A percentile compares a stretch with the other conserved stretches of the same genome.
Conservation (phyloP, 2,329 filamentous ascomycete genomes). For the Aspergillus neoniger region DNA sequence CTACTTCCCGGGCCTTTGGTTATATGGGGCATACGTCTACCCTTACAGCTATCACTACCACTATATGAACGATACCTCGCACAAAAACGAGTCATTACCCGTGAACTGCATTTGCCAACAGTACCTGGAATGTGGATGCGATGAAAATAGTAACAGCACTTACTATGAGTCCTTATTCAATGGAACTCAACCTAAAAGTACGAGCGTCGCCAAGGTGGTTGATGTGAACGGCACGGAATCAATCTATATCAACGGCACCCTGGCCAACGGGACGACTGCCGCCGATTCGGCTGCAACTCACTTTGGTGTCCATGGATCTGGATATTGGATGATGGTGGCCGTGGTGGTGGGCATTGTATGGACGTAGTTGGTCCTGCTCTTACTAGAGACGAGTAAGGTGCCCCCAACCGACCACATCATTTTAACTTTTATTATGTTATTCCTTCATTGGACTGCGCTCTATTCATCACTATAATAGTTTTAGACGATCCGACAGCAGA, state of each 20-base stretch:
- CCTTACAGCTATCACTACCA: slow-evolving; percentile 52
- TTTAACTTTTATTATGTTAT: no score
- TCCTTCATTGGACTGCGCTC: no score
- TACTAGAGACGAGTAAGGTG: not conserved
- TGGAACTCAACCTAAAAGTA: slow-evolving; percentile 43
- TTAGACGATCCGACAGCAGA: no score
- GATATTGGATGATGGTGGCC: slow-evolving; percentile 46
- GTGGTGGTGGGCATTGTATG: slow-evolving; percentile 27
- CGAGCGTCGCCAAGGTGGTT: slow-evolving; percentile 39
- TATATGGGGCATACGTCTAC: slow-evolving; percentile 60
- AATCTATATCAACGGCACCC: slow-evolving; percentile 52
- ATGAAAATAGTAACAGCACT: slow-evolving; percentile 49
- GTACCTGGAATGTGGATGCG: slow-evolving; percentile 60
- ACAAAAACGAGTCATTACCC: slow-evolving; percentile 53
- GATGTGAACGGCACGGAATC: slow-evolving; percentile 46
- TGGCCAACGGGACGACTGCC: slow-evolving; percentile 49
- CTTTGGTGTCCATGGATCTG: slow-evolving; percentile 24
- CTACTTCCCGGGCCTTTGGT: slow-evolving; percentile 55
- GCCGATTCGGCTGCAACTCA: slow-evolving; percentile 29
- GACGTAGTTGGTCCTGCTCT: not conserved
- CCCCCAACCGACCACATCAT: no score
- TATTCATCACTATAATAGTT: no score
- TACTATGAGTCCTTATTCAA: slow-evolving; percentile 47
- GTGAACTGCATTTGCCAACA: slow-evolving; percentile 60
- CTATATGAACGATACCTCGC: slow-evolving; percentile 48